Percentiles rank a stretch among this genome's conserved stretches.
These are phyloP conservation scores for Backusella morwellensis DNA, from an alignment of 192 early-diverging fungal species.

Conservation along the genomic window DNA sequence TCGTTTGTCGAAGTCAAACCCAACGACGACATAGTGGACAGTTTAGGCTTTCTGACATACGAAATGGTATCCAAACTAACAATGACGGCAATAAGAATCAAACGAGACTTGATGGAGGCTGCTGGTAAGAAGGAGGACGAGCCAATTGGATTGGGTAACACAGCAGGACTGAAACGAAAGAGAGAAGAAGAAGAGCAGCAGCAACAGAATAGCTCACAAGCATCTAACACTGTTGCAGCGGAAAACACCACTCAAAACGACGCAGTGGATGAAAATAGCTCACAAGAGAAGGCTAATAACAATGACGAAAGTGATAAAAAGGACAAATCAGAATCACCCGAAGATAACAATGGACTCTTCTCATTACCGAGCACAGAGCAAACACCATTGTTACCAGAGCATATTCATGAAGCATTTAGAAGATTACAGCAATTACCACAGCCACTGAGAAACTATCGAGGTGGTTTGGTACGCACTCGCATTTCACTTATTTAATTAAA, in stretches of 20 bases:
- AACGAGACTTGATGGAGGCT: slow-evolving; percentile 58
- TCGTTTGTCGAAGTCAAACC: slow-evolving; percentile 87
- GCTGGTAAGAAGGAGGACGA: slow-evolving; percentile 24
- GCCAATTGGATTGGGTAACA: not conserved
- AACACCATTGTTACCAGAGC: slow-evolving; percentile 76
- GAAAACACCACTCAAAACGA: not conserved
- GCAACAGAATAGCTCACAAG: not conserved
- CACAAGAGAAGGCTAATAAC: not conserved
- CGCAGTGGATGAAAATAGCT: not conserved
- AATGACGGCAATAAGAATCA: slow-evolving; percentile 80
- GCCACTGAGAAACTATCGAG: slow-evolving; percentile 75
- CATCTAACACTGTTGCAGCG: not conserved
- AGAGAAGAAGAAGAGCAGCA: slow-evolving; percentile 1
- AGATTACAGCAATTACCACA: slow-evolving; percentile 73
- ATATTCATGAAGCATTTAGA: slow-evolving; percentile 95
- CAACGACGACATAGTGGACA: slow-evolving; percentile 93
- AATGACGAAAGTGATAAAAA: slow-evolving; percentile 1
- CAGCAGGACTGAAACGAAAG: slow-evolving; percentile 4
- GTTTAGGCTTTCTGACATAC: slow-evolving; percentile 92
- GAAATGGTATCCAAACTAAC: slow-evolving; percentile 94
- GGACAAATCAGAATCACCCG: slow-evolving; percentile 27
- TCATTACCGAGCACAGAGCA: slow-evolving; percentile 75
- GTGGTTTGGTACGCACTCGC: slow-evolving; percentile 69
- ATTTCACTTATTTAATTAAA: slow-evolving; percentile 65
- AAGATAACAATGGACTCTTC: slow-evolving; percentile 63